These are phyloP conservation scores for Fusarium irregulare DNA, from an alignment of 2,329 filamentous ascomycete species.

Conservation along the genomic window DNA sequence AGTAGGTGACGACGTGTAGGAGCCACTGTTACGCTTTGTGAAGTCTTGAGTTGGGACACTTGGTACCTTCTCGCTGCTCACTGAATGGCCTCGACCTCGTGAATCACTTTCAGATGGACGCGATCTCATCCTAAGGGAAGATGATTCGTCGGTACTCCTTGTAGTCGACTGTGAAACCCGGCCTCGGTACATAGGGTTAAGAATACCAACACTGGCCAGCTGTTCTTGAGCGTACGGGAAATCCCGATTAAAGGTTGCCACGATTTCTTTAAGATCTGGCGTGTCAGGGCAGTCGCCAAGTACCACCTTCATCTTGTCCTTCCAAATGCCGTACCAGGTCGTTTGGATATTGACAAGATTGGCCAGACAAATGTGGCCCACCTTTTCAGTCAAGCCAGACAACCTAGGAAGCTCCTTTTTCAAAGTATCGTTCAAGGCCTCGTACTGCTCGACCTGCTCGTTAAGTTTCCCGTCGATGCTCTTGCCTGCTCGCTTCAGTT, in stretches of 20 bases:
- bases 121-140: slow-evolving; percentile 60
- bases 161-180: slow-evolving; percentile 70
- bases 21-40: slow-evolving; percentile 71
- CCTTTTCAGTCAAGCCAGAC: slow-evolving; percentile 81
- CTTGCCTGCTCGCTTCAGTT: slow-evolving; percentile 82
- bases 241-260: slow-evolving; percentile 81
- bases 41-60: slow-evolving; percentile 75
- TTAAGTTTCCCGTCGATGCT: slow-evolving; percentile 87
- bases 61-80: slow-evolving; percentile 72
- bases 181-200: slow-evolving; percentile 77
- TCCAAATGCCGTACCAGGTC: slow-evolving; percentile 85
- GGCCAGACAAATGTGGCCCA: slow-evolving; percentile 84
- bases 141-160: slow-evolving; percentile 62
- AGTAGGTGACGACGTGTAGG: slow-evolving; percentile 71
- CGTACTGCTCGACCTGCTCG: slow-evolving; percentile 88
- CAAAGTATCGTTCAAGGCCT: slow-evolving; percentile 89
- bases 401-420: slow-evolving; percentile 92
- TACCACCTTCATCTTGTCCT: slow-evolving; percentile 81
- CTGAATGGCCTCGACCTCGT: slow-evolving; percentile 69
- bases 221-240: slow-evolving; percentile 80
- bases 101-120: slow-evolving; percentile 62
- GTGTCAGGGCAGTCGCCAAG: slow-evolving; percentile 72
- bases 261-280: slow-evolving; percentile 77
- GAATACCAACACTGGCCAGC: slow-evolving; percentile 76
- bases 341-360: slow-evolving; percentile 88